phyloP scores from a whole-genome alignment of 23 red algal genomes.

The Agarophyton chilense region DNA sequence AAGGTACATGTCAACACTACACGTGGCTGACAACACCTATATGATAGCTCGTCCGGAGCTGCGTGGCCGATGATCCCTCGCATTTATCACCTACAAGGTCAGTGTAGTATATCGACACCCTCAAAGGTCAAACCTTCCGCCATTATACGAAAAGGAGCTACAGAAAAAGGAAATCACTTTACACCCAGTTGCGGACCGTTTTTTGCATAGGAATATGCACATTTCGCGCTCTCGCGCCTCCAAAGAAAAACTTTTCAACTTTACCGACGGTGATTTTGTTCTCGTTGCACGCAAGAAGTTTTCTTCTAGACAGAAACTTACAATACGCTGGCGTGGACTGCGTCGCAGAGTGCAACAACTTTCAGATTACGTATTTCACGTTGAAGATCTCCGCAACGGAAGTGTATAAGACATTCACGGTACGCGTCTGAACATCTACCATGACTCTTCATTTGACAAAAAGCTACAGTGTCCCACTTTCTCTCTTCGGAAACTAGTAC shows the following conservation, averaged over 20 bases:
- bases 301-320: background rate
- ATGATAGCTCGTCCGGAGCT: no score
- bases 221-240: background rate
- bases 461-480: background rate
- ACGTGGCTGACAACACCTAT: no score
- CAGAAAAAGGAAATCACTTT: background rate
- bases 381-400: conserved; percentile 4
- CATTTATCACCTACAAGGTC: no score
- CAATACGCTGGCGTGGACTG: conserved; percentile 2
- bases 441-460: background rate
- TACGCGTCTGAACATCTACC: conserved; percentile 22
- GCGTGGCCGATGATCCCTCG: no score
- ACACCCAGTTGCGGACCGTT: conserved; percentile 2
- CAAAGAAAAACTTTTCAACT: background rate
- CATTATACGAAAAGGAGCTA: no score
- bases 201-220: background rate
- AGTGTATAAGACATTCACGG: background rate
- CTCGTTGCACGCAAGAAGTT: conserved; percentile 3
- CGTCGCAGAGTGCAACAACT: background rate
- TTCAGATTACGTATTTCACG: background rate
- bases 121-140: no score
- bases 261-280: background rate
- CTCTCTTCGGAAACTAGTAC: background rate
- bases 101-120: no score
- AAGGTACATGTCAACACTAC: no score